Conservation (phyloP, 2,329 filamentous ascomycete species). For the Aureobasidium subglaciale region DNA sequence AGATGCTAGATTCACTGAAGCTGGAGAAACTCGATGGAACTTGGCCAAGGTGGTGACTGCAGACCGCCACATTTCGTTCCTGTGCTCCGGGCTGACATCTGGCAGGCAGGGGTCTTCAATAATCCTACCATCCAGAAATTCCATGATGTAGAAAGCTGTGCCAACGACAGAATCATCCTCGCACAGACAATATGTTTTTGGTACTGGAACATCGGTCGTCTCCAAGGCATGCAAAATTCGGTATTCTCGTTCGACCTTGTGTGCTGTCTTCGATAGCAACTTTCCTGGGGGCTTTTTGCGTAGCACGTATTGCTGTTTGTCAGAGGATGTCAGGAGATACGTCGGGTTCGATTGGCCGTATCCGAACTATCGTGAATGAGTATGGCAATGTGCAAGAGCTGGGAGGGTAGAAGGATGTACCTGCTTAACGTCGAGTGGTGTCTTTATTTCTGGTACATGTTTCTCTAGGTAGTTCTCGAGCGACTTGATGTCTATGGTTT, state of each 20-base stretch:
- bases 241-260: slow-evolving; percentile 95
- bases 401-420: slow-evolving; percentile 38
- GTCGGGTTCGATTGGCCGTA: slow-evolving; percentile 98
- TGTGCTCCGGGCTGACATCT: slow-evolving; percentile 58
- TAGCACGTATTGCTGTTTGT: slow-evolving; percentile 71
- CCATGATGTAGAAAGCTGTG: slow-evolving; percentile 96
- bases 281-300: slow-evolving; percentile 97
- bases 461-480: slow-evolving; percentile 70
- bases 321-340: slow-evolving; percentile 74
- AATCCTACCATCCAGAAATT: slow-evolving; percentile 87
- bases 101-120: slow-evolving; percentile 84
- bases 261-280: slow-evolving; percentile 86
- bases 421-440: slow-evolving; percentile 83
- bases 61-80: slow-evolving; percentile 76
- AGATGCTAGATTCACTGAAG: slow-evolving; percentile 57
- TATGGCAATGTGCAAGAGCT: not conserved
- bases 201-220: slow-evolving; percentile 75
- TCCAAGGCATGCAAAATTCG: slow-evolving; percentile 79
- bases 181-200: slow-evolving; percentile 75
- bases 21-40: slow-evolving; percentile 68
- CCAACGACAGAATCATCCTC: slow-evolving; percentile 74
- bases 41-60: slow-evolving; percentile 77
- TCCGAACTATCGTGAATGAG: slow-evolving; percentile 62
- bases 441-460: slow-evolving; percentile 76
- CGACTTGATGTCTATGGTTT: slow-evolving; percentile 76